Conservation (phyloP, 2,329 filamentous ascomycete genomes). For the Elsinoe necatrix region DNA sequence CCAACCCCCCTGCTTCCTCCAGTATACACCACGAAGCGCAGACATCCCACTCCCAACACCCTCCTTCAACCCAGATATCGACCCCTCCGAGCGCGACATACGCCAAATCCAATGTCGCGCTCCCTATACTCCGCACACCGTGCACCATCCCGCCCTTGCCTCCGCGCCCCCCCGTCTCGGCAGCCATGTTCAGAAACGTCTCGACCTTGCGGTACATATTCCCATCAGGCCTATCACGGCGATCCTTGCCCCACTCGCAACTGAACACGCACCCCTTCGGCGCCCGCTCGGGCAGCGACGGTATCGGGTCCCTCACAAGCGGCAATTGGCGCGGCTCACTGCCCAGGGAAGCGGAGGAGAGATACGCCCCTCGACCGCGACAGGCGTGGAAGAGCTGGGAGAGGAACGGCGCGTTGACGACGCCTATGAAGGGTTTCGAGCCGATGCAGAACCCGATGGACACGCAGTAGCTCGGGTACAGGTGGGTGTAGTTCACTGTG, state of each 20-base stretch:
- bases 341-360: slow-evolving; percentile 26
- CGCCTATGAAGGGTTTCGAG: slow-evolving; percentile 55
- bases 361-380: slow-evolving; percentile 57
- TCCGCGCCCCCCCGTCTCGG: slow-evolving; percentile 52
- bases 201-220: slow-evolving; percentile 65
- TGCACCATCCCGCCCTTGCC: slow-evolving; percentile 73
- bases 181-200: slow-evolving; percentile 67
- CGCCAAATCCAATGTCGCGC: slow-evolving; percentile 64
- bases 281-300: slow-evolving; percentile 54
- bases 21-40: slow-evolving; percentile 67
- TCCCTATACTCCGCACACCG: slow-evolving; percentile 61
- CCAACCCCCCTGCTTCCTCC: slow-evolving; percentile 62
- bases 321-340: slow-evolving; percentile 58
- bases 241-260: slow-evolving; percentile 74
- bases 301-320: slow-evolving; percentile 52
- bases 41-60: slow-evolving; percentile 75
- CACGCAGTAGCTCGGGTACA: slow-evolving; percentile 75
- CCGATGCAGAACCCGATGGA: slow-evolving; percentile 61
- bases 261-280: slow-evolving; percentile 63
- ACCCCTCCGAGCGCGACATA: slow-evolving; percentile 68
- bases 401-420: slow-evolving; percentile 64
- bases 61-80: slow-evolving; percentile 75
- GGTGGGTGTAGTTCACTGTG: slow-evolving; percentile 73
- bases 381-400: slow-evolving; percentile 62
- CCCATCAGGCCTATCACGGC: slow-evolving; percentile 55